Base-by-base conservation (phyloP, 192 early-diverging fungal genomes). In the Coemansia erecta region DNA sequence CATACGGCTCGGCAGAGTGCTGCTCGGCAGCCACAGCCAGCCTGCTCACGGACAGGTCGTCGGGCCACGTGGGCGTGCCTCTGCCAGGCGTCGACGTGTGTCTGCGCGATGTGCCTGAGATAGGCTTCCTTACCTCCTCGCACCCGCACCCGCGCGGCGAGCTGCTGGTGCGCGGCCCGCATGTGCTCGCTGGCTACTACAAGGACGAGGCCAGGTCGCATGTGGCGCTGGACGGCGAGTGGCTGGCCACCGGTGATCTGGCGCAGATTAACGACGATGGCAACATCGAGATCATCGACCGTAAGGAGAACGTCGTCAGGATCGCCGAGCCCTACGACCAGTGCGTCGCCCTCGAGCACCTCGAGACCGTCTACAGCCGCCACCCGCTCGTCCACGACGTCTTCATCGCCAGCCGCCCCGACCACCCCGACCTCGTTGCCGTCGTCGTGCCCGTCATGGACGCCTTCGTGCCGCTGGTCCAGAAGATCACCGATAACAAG, bases 281-380 rank as follows among this genome's bases (percentile, higher is more conserved):
- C 8, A 79, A 84, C 41, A 49, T 95, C 33, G 68, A 77, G 48
- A 89, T 97, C 58, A 85, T 97, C 72, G 92, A 92, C 73, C 83
- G 92, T 42, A 77, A 86, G 19, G 91, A 86, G 67, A 87, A 86
- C 60, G 85, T 90, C 31, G 87, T 91, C 63, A 85, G 87, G 64
- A 73, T 95, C 31, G 73, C 87, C 26, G 88, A 93, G 64, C 69
- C 61, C n/a, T 60, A 60, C 44, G 93, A 94, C 50, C 89, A 93
- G 67, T 93, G 89, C 58, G 84, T 95, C 60, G 90, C 94, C 10
- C 91, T 92, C 8, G 94, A 95, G 68, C 89, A 92, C 73, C 83
- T 95, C 42, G 93, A 97, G 70, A 76, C 79, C 46, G 79, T 89
- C 8, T 88, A 90, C 71, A 72, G 71, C 18, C 85, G 90, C 63